Percentiles rank a stretch among this genome's conserved stretches.
Evolutionary conservation across 1,284 basidiomycete species (phyloP).

Genomic region (Coriolopsis trogii): DNA sequence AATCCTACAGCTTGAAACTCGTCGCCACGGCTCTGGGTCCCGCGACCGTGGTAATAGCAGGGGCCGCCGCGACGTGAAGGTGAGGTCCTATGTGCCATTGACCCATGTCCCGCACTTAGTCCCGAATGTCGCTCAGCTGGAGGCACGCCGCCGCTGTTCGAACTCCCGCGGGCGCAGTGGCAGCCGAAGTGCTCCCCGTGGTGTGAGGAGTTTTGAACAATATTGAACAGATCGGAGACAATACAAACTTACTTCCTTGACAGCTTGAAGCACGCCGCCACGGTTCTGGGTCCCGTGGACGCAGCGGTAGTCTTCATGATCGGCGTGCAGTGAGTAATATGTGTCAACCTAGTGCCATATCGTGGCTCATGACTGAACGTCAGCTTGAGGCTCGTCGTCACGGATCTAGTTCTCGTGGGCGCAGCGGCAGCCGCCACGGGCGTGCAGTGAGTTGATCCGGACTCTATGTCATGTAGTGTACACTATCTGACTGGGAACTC

Average conservation of each 20-base stretch:
- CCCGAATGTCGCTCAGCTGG: conserved; percentile 2
- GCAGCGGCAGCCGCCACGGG: conserved; percentile 1
- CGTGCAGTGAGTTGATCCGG: neutral
- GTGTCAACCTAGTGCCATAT: no score
- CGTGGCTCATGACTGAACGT: no score
- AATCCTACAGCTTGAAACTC: conserved; percentile 1
- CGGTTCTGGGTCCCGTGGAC: conserved; percentile 8
- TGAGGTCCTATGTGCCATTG: no score
- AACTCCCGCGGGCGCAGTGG: conserved; percentile 11
- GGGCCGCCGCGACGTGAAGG: neutral
- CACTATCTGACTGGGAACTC: neutral
- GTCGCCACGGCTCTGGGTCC: conserved; percentile 12
- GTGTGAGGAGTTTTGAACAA: no score
- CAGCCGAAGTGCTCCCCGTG: neutral
- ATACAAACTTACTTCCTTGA: neutral
- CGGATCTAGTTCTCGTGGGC: conserved; percentile 18
- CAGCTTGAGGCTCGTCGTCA: conserved; percentile 29
- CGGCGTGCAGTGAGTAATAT: neutral
- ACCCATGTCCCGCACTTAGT: no score
- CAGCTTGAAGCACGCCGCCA: conserved; percentile 11
- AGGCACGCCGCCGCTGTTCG: conserved; percentile 11
- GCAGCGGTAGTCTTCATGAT: conserved; percentile 5
- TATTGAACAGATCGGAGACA: no score
- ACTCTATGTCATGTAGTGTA: neutral
- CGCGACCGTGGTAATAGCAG: conserved; percentile 8